Conservation (phyloP, 2,329 filamentous ascomycete species). For the Lecanosticta acicola region DNA sequence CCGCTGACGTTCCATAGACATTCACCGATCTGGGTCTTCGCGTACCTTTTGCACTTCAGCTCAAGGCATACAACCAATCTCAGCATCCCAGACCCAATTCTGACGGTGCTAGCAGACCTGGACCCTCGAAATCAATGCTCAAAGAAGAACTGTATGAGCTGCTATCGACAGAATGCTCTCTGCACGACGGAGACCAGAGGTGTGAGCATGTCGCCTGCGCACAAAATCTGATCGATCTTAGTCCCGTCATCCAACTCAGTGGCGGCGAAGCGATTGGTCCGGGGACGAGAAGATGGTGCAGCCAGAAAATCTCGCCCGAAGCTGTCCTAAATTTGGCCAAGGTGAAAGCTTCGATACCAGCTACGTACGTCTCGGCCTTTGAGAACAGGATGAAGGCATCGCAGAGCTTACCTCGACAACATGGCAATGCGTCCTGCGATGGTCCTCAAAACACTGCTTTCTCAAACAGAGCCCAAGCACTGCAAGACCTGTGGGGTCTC, state of each 20-base stretch:
- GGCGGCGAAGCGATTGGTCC: constrained; percentile 6
- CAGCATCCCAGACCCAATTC: constrained; percentile 15
- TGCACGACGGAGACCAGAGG: constrained; percentile 16
- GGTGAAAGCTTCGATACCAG: not conserved
- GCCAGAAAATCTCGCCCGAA: constrained; percentile 7
- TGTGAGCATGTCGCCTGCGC: constrained; percentile 25
- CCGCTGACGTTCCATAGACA: constrained; percentile 24
- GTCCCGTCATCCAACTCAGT: constrained; percentile 12
- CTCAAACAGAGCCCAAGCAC: not conserved
- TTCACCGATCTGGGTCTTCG: constrained; percentile 34
- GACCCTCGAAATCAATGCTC: no score
- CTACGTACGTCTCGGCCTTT: not conserved
- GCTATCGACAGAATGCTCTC: constrained; percentile 20
- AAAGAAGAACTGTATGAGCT: constrained; percentile 19
- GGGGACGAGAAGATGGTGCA: constrained; percentile 23
- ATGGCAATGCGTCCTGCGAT: no score
- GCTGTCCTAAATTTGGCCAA: not conserved
- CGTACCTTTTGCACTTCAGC: constrained; percentile 31
- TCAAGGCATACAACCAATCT: constrained; percentile 27
- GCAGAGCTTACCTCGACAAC: no score
- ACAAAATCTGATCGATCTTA: constrained; percentile 24
- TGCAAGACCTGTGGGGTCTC: not conserved
- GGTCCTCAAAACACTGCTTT: no score
- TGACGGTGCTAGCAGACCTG: constrained; percentile 9
- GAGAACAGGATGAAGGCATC: not conserved